These are phyloP conservation scores for Brasilioporus rufonigricans DNA, from an alignment of 768 basidiomycete species.

Conservation along the genomic window DNA sequence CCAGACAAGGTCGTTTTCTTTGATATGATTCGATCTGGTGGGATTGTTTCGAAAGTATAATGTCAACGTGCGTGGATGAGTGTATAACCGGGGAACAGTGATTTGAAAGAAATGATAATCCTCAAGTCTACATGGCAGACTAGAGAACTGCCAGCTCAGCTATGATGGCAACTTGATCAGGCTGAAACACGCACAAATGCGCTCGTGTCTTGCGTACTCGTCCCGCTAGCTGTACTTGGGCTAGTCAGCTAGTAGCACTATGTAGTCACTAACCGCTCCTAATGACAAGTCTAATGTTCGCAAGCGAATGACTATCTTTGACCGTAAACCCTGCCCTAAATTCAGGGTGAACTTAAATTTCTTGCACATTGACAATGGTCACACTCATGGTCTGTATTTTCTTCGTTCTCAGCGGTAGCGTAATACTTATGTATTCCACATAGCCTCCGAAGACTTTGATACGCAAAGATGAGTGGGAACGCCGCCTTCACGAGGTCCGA, in stretches of 20 bases:
- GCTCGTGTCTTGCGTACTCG: too few species aligned
- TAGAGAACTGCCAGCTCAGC: too few species aligned
- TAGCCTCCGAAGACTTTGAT: slow-evolving; percentile 58
- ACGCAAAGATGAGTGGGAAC: slow-evolving; percentile 84
- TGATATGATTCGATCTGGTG: slow-evolving; percentile 79
- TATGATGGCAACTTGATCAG: too few species aligned
- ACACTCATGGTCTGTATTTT: slow-evolving; percentile 33
- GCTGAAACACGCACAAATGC: too few species aligned
- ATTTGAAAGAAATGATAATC: too few species aligned
- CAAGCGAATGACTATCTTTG: slow-evolving; percentile 8
- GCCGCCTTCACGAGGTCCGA: slow-evolving; percentile 74
- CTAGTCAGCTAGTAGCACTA: too few species aligned
- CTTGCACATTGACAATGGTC: slow-evolving; percentile 11
- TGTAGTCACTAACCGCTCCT: too few species aligned
- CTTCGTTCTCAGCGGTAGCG: not conserved
- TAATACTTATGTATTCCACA: not conserved
- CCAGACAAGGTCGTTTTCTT: slow-evolving; percentile 77
- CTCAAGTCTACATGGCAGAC: not conserved
- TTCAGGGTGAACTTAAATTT: slow-evolving; percentile 32
- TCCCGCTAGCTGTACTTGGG: too few species aligned
- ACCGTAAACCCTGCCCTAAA: slow-evolving; percentile 45
- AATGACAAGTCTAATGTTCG: not conserved
- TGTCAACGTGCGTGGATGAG: not conserved
- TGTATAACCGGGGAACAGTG: too few species aligned
- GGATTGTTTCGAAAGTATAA: slow-evolving; percentile 69